Conservation (phyloP, 2,329 filamentous ascomycete genomes). For the Zopfia rhizophila region DNA sequence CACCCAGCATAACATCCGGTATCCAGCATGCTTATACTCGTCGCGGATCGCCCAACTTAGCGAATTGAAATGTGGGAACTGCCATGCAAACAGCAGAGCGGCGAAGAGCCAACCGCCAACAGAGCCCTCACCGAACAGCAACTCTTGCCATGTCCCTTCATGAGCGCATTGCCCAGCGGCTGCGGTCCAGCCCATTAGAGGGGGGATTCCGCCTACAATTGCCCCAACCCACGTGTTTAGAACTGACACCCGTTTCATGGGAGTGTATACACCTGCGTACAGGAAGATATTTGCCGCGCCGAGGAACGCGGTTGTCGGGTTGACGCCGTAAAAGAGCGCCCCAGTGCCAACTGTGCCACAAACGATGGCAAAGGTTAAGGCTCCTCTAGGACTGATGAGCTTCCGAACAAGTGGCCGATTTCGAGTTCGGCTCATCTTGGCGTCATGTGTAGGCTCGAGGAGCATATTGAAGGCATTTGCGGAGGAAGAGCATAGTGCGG, state of each 20-base stretch:
- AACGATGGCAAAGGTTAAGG: slow-evolving; percentile 80
- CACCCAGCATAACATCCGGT: slow-evolving; percentile 82
- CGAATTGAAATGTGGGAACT: slow-evolving; percentile 98
- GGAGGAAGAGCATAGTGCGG: slow-evolving; percentile 86
- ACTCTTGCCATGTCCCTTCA: slow-evolving; percentile 73
- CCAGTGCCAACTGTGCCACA: slow-evolving; percentile 76
- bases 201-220: slow-evolving; percentile 90
- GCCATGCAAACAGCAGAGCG: slow-evolving; percentile 89
- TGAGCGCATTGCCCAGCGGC: slow-evolving; percentile 86
- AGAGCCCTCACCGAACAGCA: slow-evolving; percentile 75
- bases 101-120: slow-evolving; percentile 91
- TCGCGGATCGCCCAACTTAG: slow-evolving; percentile 88
- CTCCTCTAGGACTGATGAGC: slow-evolving; percentile 76
- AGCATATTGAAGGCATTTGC: slow-evolving; percentile 98
- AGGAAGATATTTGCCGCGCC: slow-evolving; percentile 86
- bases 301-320: slow-evolving; percentile 89
- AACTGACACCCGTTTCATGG: slow-evolving; percentile 85
- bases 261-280: slow-evolving; percentile 93
- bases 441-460: slow-evolving; percentile 89
- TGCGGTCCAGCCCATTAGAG: slow-evolving; percentile 97
- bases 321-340: slow-evolving; percentile 87
- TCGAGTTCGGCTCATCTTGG: slow-evolving; percentile 90
- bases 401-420: slow-evolving; percentile 89
- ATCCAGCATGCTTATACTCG: slow-evolving; percentile 80
- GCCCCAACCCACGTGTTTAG: slow-evolving; percentile 97